phyloP scores from a whole-genome alignment of 2,329 filamentous ascomycete genomes.

The Fusarium ambrosium region DNA sequence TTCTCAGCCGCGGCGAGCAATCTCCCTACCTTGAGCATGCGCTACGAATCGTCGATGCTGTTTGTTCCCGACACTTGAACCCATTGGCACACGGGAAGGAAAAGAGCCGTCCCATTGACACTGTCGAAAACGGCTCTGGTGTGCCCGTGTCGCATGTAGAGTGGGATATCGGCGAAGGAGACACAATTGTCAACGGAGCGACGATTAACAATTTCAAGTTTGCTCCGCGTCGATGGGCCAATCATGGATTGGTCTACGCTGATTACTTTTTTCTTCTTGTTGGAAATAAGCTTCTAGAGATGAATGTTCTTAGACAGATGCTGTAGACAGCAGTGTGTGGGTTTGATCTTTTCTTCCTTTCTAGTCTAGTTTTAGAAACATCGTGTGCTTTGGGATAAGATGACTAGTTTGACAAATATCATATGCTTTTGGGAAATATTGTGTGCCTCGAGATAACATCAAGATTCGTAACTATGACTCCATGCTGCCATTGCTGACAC shows the following conservation, averaged over 20 bases:
- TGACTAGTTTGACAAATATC: neutral
- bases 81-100: neutral
- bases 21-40: constrained; percentile 23
- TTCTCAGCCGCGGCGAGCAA: constrained; percentile 29
- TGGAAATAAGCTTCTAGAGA: constrained; percentile 53
- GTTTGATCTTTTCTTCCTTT: neutral
- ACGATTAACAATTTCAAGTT: constrained; percentile 63
- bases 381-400: too few species aligned
- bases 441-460: too few species aligned
- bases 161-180: constrained; percentile 42
- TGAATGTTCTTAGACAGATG: constrained; percentile 31
- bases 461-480: accelerated
- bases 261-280: constrained; percentile 63
- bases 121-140: constrained; percentile 37
- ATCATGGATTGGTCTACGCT: constrained; percentile 64
- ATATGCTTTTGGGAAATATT: neutral
- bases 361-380: neutral
- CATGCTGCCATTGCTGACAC: neutral
- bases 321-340: neutral
- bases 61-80: constrained; percentile 41
- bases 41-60: constrained; percentile 4
- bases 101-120: constrained; percentile 27
- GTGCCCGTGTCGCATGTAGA: neutral
- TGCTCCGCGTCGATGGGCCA: constrained; percentile 58
- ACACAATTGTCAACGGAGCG: constrained; percentile 59